These are phyloP conservation scores for Penicillium macrosclerotiorum DNA, from an alignment of 495 filamentous ascomycete genomes.

Conservation along the genomic window DNA sequence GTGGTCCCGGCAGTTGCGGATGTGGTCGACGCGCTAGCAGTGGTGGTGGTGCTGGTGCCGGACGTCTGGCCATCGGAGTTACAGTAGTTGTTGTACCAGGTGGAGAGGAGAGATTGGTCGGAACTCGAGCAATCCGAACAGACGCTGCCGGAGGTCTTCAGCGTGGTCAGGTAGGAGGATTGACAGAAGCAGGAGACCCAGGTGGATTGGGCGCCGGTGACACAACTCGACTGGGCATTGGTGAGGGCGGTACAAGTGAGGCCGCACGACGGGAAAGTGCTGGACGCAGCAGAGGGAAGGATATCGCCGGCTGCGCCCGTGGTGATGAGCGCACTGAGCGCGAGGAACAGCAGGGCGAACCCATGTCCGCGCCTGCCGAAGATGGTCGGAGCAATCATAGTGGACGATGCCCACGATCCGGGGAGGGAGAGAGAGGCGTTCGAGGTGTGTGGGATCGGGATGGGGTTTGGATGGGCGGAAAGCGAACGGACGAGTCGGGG, in stretches of 20 bases:
- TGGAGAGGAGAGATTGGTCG: conserved; percentile 40
- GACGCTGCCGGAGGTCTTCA: conserved; percentile 38
- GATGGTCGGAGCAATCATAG: background rate
- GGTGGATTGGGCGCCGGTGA: conserved; percentile 28
- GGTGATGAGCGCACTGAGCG: conserved; percentile 19
- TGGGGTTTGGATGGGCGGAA: background rate
- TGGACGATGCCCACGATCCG: too few relatives aligned
- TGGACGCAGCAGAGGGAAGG: conserved; percentile 19
- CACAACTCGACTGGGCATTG: conserved; percentile 46
- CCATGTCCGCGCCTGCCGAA: background rate
- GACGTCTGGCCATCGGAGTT: conserved; percentile 21
- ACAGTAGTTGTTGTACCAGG: conserved; percentile 52
- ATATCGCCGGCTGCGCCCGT: conserved; percentile 14
- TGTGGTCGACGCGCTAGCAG: conserved; percentile 14
- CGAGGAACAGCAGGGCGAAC: conserved; percentile 15
- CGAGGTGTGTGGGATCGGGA: background rate
- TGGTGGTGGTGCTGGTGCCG: conserved; percentile 10
- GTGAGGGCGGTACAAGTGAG: conserved; percentile 43
- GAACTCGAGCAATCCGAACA: conserved; percentile 31
- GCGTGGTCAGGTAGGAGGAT: conserved; percentile 37
- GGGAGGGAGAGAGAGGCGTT: background rate
- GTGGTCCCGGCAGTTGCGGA: conserved; percentile 9
- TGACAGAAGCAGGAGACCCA: conserved; percentile 59
- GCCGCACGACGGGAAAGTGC: conserved; percentile 50
- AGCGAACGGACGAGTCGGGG: background rate